Evolutionary conservation across 1,139 yeast species (phyloP).

Genomic region (Sugiyamaella japonica): DNA sequence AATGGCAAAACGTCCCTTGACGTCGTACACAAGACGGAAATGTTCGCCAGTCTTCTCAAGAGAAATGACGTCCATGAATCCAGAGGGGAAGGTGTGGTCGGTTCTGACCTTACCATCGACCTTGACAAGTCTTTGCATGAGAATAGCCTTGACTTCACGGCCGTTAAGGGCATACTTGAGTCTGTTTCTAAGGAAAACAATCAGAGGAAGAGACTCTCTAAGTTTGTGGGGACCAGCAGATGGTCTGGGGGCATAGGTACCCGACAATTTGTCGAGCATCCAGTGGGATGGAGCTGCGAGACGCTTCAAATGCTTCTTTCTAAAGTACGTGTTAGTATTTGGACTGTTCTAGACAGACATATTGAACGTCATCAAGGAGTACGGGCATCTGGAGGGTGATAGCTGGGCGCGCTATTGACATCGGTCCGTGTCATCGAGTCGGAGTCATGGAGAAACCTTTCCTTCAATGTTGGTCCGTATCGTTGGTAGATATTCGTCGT

Average conservation of each 20-base stretch:
- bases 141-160: conserved; percentile 98
- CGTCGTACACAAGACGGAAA: conserved; percentile 98
- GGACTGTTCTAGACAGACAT: too few species aligned
- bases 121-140: conserved; percentile 99
- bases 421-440: too few species aligned
- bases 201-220: conserved; percentile 98
- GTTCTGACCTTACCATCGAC: conserved; percentile 99
- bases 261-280: conserved; percentile 99
- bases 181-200: conserved; percentile 98
- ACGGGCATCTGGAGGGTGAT: too few species aligned
- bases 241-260: conserved; percentile 99
- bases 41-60: conserved; percentile 98
- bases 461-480: too few species aligned
- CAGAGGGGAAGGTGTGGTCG: conserved; percentile 97
- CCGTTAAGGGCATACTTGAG: conserved; percentile 99
- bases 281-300: conserved; percentile 99
- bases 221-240: conserved; percentile 99
- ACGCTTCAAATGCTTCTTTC: conserved; percentile 94
- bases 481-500: too few species aligned
- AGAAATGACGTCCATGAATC: conserved; percentile 98
- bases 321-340: conserved; percentile 5
- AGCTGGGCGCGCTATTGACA: too few species aligned
- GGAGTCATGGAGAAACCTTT: too few species aligned
- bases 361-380: too few species aligned
- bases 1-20: conserved; percentile 98